Evolutionary conservation across 2,329 filamentous ascomycete genomes (phyloP).

Genomic region (Aspergillus tubingensis): DNA sequence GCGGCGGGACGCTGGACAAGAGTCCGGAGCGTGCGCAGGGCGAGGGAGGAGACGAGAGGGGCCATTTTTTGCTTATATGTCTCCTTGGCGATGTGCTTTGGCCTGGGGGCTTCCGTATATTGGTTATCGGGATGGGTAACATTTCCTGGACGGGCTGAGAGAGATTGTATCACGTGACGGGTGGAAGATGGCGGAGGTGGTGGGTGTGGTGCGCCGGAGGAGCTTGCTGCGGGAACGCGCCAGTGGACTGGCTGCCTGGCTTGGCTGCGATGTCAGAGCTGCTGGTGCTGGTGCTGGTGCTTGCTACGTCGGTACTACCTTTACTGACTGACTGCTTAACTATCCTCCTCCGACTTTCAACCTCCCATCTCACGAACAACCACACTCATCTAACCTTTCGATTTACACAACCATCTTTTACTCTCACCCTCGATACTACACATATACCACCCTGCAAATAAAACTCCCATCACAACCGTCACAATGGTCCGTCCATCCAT

Average conservation of each 20-base stretch:
- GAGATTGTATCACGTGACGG: slow-evolving; percentile 27
- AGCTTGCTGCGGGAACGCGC: slow-evolving; percentile 40
- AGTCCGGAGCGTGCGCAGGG: slow-evolving; percentile 38
- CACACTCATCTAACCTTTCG: neutral
- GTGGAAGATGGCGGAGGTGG: slow-evolving; percentile 29
- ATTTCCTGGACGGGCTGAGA: slow-evolving; percentile 16
- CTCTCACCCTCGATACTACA: neutral
- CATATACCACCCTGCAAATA: neutral
- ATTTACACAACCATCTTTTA: slow-evolving; percentile 14
- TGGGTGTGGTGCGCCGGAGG: slow-evolving; percentile 26
- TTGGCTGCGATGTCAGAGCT: slow-evolving; percentile 21
- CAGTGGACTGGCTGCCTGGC: slow-evolving; percentile 20
- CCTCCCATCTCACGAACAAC: slow-evolving; percentile 14
- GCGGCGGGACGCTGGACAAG: slow-evolving; percentile 31
- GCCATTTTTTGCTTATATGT: slow-evolving; percentile 29
- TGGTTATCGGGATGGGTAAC: slow-evolving; percentile 11
- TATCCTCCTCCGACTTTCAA: slow-evolving; percentile 23
- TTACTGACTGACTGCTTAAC: neutral
- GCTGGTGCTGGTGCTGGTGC: neutral
- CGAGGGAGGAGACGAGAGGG: slow-evolving; percentile 35
- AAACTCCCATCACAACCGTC: slow-evolving; percentile 9
- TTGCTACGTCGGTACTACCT: neutral
- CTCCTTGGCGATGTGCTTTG: neutral
- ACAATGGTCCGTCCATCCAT: slow-evolving; percentile 35
- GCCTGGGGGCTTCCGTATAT: neutral